A percentile compares a stretch with the other conserved stretches of the same genome.
Conservation (phyloP, 306 rosid species). For the Trifolium repens region DNA sequence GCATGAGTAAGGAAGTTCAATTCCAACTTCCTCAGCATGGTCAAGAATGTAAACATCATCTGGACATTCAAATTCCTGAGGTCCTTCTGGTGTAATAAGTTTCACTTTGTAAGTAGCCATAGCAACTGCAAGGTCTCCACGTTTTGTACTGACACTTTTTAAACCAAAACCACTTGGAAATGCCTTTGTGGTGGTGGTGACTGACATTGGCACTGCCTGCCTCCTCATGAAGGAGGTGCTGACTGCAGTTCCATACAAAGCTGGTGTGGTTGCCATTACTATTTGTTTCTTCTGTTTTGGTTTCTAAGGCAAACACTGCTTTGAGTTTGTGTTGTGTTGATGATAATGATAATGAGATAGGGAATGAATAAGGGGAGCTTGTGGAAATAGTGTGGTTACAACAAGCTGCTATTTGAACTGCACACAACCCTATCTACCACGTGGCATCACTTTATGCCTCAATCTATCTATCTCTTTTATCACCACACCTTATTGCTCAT, state of each 20-base stretch:
- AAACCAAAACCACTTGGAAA: constrained; percentile 44
- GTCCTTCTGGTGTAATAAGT: constrained; percentile 68
- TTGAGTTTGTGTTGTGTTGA: background rate
- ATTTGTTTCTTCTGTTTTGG: background rate
- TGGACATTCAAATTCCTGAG: constrained; percentile 60
- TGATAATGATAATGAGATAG: background rate
- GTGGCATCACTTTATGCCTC: constrained; percentile 44
- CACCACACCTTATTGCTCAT: constrained; percentile 25
- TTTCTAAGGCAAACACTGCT: constrained; percentile 3
- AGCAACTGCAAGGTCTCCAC: constrained; percentile 63
- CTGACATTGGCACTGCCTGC: constrained; percentile 43
- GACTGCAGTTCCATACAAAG: constrained; percentile 53
- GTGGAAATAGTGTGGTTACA: constrained; percentile 47
- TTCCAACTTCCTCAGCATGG: constrained; percentile 60
- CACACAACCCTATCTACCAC: constrained; percentile 62
- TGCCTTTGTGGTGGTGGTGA: constrained; percentile 15
- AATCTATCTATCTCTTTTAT: constrained; percentile 51
- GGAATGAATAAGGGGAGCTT: constrained; percentile 34
- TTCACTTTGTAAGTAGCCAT: constrained; percentile 74
- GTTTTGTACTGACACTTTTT: constrained; percentile 38
- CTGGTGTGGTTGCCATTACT: constrained; percentile 50
- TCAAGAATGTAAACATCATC: constrained; percentile 78
- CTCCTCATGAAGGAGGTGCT: constrained; percentile 65
- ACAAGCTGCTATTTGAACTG: constrained; percentile 28
- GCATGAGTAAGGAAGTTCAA: constrained; percentile 89